Evolutionary conservation across 164 flowering plant species (phyloP).

Genomic region (Warburgia ugandensis): DNA sequence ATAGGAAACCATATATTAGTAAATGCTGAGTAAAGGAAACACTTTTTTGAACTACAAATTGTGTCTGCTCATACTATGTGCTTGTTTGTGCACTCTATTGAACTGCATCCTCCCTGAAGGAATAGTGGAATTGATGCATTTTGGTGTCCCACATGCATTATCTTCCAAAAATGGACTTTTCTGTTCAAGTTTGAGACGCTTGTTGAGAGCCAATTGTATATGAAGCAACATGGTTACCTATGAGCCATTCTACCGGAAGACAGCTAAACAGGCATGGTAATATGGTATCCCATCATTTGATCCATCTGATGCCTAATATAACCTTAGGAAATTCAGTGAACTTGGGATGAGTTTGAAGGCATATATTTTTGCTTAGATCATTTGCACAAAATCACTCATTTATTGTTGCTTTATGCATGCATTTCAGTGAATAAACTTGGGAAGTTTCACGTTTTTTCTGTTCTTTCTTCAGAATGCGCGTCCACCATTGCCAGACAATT

Average conservation of each 20-base stretch:
- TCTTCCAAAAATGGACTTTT: no score
- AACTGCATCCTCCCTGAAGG: no score
- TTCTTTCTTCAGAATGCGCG: conserved; percentile 59
- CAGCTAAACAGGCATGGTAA: no score
- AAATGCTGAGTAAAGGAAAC: no score
- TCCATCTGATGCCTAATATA: not conserved
- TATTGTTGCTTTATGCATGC: not conserved
- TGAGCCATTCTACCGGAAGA: not conserved
- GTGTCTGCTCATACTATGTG: no score
- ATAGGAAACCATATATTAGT: no score
- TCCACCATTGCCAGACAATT: conserved; percentile 79
- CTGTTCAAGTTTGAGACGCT: no score
- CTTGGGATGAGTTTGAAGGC: not conserved
- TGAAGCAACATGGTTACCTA: not conserved
- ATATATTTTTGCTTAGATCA: not conserved
- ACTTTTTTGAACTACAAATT: no score
- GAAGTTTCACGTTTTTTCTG: not conserved
- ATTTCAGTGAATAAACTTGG: not conserved
- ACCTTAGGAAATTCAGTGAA: not conserved
- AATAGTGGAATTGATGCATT: no score
- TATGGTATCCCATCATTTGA: not conserved
- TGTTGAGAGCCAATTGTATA: no score
- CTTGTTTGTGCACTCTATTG: no score
- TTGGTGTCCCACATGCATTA: no score
- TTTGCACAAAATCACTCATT: conserved; percentile 1